A percentile compares a stretch with the other conserved stretches of the same genome.
Evolutionary conservation across 345 rosid species (phyloP).

Genomic region (Gossypium anomalum): DNA sequence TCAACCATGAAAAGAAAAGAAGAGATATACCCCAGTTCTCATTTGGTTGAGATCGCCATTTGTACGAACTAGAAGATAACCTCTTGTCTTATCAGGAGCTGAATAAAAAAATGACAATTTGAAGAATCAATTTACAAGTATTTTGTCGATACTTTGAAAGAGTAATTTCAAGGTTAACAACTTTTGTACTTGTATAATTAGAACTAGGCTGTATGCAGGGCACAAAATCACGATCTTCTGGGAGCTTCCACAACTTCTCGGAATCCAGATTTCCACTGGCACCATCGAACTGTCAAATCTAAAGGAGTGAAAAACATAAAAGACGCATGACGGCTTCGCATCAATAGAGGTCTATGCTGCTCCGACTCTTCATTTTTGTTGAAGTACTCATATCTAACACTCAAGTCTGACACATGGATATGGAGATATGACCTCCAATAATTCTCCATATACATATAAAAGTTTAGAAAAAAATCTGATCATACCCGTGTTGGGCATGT

Average conservation of each 20-base stretch:
- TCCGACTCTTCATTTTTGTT: background rate
- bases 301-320: conserved; percentile 72
- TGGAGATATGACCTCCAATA: background rate
- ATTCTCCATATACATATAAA: background rate
- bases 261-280: conserved; percentile 35
- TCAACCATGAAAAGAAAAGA: conserved; percentile 6
- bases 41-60: conserved; percentile 96
- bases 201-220: conserved; percentile 62
- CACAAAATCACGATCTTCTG: conserved; percentile 49
- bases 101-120: conserved; percentile 12
- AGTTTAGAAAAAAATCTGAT: too few species aligned
- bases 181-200: conserved; percentile 50
- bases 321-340: conserved; percentile 54
- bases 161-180: background rate
- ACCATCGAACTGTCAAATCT: conserved; percentile 78
- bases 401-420: background rate
- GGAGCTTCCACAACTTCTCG: conserved; percentile 73
- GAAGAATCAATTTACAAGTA: background rate
- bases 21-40: conserved; percentile 76
- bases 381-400: background rate
- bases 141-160: background rate
- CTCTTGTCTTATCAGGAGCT: conserved; percentile 54
- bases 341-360: conserved; percentile 7
- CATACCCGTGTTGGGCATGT: background rate
- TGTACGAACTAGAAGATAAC: conserved; percentile 79